Conservation (phyloP, 2,329 filamentous ascomycete genomes). For the Cladobotryum mycophilum region DNA sequence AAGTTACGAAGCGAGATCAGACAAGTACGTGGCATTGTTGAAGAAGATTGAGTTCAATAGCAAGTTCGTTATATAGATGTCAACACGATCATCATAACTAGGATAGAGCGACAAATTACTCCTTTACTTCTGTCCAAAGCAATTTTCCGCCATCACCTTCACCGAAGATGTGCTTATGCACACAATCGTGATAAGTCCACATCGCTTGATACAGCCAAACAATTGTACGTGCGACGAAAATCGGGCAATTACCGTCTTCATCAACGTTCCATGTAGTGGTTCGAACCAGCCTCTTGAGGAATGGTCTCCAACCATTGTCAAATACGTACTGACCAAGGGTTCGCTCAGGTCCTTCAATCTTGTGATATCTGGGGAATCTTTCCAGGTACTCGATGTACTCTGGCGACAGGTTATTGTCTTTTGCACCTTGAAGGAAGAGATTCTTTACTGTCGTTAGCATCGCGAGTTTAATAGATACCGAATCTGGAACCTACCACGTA, state of each 20-base stretch:
- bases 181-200: constrained; percentile 8
- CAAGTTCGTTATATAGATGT: no score
- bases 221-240: constrained; percentile 1
- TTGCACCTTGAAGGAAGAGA: not conserved
- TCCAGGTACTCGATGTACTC: constrained; percentile 7
- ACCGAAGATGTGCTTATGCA: constrained; percentile 3
- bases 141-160: constrained; percentile 7
- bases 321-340: constrained; percentile 7
- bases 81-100: no score
- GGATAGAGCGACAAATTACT: no score
- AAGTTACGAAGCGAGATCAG: not conserved
- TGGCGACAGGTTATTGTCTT: not conserved
- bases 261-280: constrained; percentile 8
- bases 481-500: constrained; percentile 1
- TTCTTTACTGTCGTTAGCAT: not conserved
- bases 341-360: constrained; percentile 1
- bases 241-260: constrained; percentile 6
- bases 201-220: constrained; percentile 7
- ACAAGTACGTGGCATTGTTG: not conserved
- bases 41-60: no score
- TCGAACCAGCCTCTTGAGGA: constrained; percentile 4
- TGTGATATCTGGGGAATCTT: constrained; percentile 4
- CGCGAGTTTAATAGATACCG: not conserved
- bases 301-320: constrained; percentile 6
- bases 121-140: no score